Conservation (phyloP, 2,329 filamentous ascomycete species). For the Nannizziopsis arthrosporioides region DNA sequence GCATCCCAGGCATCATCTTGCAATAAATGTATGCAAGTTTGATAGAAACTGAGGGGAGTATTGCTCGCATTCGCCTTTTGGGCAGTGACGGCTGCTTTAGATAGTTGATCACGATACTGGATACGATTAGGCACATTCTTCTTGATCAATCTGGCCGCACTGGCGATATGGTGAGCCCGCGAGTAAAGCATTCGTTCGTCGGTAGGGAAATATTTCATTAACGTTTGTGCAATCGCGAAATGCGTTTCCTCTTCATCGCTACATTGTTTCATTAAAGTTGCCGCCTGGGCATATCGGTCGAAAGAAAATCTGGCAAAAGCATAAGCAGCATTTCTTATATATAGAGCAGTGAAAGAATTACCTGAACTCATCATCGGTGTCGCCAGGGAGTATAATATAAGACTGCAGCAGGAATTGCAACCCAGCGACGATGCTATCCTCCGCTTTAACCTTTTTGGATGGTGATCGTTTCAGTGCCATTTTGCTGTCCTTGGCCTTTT, state of each 20-base stretch:
- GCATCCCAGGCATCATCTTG: slow-evolving; percentile 70
- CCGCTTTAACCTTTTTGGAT: too few relatives aligned
- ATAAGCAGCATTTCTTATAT: slow-evolving; percentile 10
- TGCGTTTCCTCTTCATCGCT: slow-evolving; percentile 67
- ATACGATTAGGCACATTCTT: slow-evolving; percentile 47
- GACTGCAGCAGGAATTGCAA: slow-evolving; percentile 71
- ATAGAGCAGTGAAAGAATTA: slow-evolving; percentile 12
- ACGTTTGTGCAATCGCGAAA: slow-evolving; percentile 70
- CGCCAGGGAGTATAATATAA: slow-evolving; percentile 69
- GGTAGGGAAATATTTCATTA: slow-evolving; percentile 57
- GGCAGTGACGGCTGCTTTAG: slow-evolving; percentile 65
- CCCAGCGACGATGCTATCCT: slow-evolving; percentile 44
- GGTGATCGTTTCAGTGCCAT: too few relatives aligned
- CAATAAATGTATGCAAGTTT: slow-evolving; percentile 62
- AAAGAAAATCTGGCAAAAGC: slow-evolving; percentile 56
- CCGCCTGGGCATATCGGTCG: slow-evolving; percentile 72
- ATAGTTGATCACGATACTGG: slow-evolving; percentile 63
- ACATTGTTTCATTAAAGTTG: slow-evolving; percentile 56
- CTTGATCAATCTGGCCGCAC: slow-evolving; percentile 64
- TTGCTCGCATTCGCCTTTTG: slow-evolving; percentile 71
- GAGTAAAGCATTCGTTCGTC: slow-evolving; percentile 57
- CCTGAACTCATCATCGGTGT: slow-evolving; percentile 71
- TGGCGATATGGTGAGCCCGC: slow-evolving; percentile 69
- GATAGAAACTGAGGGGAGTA: slow-evolving; percentile 73
- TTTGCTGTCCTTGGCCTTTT: too few relatives aligned